Percentiles rank a stretch among this genome's conserved stretches.
Evolutionary conservation across 192 early-diverging fungal species (phyloP).

Genomic region (Chytriomyces sp.): DNA sequence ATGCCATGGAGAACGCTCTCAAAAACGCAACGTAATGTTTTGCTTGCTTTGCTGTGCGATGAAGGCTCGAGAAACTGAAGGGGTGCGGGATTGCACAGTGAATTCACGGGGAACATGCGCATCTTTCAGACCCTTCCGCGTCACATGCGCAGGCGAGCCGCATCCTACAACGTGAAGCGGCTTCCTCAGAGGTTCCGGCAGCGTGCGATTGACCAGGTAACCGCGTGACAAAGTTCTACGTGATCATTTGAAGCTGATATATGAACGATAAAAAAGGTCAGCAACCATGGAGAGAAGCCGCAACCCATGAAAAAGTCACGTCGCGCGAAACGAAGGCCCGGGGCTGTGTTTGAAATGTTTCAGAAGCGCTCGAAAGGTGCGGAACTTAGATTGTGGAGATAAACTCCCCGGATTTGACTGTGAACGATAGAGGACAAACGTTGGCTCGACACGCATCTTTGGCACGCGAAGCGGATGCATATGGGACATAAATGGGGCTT

Average conservation of each 20-base stretch:
- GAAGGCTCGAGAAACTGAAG: too few relatives aligned
- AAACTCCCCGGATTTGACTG: background rate
- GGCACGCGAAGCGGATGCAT: constrained; percentile 98
- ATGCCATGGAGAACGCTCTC: constrained; percentile 78
- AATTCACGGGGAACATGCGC: constrained; percentile 56
- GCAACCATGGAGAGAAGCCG: constrained; percentile 36
- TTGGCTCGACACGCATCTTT: constrained; percentile 97
- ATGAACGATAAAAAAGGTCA: constrained; percentile 3
- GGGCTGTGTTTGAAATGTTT: constrained; percentile 27
- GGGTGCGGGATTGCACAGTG: too few relatives aligned
- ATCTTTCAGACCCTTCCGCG: constrained; percentile 91
- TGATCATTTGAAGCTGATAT: constrained; percentile 28
- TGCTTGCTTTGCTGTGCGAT: background rate
- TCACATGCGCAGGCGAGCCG: constrained; percentile 89
- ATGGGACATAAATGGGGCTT: constrained; percentile 87
- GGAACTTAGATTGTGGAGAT: background rate
- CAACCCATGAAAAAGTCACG: constrained; percentile 35
- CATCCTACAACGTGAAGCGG: constrained; percentile 92
- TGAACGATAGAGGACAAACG: constrained; percentile 51
- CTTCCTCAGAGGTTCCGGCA: constrained; percentile 82
- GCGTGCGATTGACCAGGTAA: constrained; percentile 74
- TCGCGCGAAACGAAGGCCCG: constrained; percentile 32
- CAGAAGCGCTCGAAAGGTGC: constrained; percentile 23
- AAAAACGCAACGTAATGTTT: constrained; percentile 48
- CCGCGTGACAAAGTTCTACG: background rate